Evolutionary conservation across 176 grass and related monocot species (phyloP).

Genomic region (Lolium perenne): DNA sequence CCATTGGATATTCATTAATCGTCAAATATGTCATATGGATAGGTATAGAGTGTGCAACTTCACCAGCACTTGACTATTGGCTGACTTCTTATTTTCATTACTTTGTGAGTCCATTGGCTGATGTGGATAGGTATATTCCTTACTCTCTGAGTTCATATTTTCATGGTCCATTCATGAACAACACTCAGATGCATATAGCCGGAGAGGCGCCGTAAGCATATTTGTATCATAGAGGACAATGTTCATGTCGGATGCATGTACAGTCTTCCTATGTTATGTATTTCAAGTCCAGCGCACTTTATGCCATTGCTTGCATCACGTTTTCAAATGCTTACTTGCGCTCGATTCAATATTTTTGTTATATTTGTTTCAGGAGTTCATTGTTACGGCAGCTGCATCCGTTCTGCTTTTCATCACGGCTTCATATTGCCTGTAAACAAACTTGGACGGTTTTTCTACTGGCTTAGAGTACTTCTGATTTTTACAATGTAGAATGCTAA

Average conservation of each 20-base stretch:
- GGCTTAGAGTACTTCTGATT: constrained; percentile 3
- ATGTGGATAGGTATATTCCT: too few species aligned
- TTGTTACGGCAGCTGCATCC: constrained; percentile 46
- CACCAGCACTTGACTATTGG: too few species aligned
- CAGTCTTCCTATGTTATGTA: background rate
- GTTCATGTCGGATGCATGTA: too few species aligned
- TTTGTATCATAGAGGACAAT: background rate
- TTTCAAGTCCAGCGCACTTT: background rate
- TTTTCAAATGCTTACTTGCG: background rate
- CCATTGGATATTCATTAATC: too few species aligned
- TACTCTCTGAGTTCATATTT: background rate
- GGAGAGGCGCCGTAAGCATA: background rate
- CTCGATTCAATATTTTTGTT: background rate
- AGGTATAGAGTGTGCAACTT: too few species aligned
- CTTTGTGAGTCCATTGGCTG: too few species aligned
- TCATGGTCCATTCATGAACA: background rate
- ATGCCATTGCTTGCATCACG: background rate
- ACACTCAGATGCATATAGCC: background rate
- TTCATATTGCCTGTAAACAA: constrained; percentile 50
- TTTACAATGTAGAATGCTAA: background rate
- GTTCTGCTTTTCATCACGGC: constrained; percentile 48
- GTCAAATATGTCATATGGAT: too few species aligned
- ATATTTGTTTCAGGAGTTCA: constrained; percentile 49
- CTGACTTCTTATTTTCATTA: too few species aligned
- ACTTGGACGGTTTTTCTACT: background rate